These are phyloP conservation scores for Fonsecaea monophora DNA, from an alignment of 2,329 filamentous ascomycete species.

Conservation along the genomic window DNA sequence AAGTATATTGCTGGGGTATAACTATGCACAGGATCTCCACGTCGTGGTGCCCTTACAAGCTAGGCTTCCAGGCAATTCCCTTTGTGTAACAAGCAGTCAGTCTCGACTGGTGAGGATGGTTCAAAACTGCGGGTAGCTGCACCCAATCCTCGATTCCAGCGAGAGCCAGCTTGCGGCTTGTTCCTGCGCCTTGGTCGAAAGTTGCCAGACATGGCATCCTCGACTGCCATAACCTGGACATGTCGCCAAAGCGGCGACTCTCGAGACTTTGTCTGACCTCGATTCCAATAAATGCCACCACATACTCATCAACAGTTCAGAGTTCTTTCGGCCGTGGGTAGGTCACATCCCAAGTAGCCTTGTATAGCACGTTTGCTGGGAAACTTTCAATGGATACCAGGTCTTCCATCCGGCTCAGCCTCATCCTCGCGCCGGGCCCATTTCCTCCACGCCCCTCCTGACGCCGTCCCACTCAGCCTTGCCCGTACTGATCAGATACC, in stretches of 20 bases:
- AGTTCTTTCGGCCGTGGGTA: neutral
- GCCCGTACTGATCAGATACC: slow-evolving; percentile 55
- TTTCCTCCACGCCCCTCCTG: slow-evolving; percentile 56
- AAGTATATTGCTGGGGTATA: neutral
- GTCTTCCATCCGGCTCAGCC: neutral
- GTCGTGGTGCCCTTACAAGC: neutral
- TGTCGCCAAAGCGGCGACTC: neutral
- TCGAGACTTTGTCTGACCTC: neutral
- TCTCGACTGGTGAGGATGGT: neutral
- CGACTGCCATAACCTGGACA: neutral
- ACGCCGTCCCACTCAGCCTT: slow-evolving; percentile 57
- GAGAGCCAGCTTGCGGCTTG: neutral
- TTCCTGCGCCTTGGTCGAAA: neutral
- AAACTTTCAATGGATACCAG: neutral
- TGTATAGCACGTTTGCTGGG: neutral
- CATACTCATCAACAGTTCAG: neutral
- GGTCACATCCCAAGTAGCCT: neutral
- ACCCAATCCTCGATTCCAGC: neutral
- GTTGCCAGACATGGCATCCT: neutral
- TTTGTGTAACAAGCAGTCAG: neutral
- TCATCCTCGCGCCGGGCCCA: slow-evolving; percentile 38
- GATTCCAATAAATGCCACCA: neutral
- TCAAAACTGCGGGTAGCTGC: neutral
- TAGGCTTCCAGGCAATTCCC: neutral
- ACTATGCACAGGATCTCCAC: neutral